phyloP scores from a whole-genome alignment of 2,329 filamentous ascomycete species.

The Ascochyta rabiei region DNA sequence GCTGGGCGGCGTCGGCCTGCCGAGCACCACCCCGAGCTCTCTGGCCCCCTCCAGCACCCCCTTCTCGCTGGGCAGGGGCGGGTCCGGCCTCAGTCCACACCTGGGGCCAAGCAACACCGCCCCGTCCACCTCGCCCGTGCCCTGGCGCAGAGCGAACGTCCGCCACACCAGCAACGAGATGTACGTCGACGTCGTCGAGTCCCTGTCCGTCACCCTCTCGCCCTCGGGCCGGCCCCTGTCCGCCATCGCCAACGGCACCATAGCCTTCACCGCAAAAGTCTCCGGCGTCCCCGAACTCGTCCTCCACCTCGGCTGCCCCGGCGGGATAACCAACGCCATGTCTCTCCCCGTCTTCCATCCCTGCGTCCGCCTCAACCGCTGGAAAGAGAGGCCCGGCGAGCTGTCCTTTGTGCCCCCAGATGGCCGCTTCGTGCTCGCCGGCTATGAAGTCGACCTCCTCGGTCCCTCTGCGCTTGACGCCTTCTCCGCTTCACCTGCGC shows the following conservation, averaged over 20 bases:
- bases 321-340: slow-evolving; percentile 73
- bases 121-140: slow-evolving; percentile 63
- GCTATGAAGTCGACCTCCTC: slow-evolving; percentile 91
- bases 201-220: slow-evolving; percentile 82
- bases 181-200: slow-evolving; percentile 95
- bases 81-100: slow-evolving; percentile 30
- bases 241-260: slow-evolving; percentile 87
- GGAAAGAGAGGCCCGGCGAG: slow-evolving; percentile 87
- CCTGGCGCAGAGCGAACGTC: slow-evolving; percentile 91
- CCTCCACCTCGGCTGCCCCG: slow-evolving; percentile 75
- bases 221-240: slow-evolving; percentile 87
- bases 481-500: slow-evolving; percentile 33
- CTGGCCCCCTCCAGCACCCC: slow-evolving; percentile 34
- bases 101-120: slow-evolving; percentile 30
- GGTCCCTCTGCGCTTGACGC: slow-evolving; percentile 64
- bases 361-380: slow-evolving; percentile 86
- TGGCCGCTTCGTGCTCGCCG: slow-evolving; percentile 88
- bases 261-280: slow-evolving; percentile 93
- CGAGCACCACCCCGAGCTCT: slow-evolving; percentile 54
- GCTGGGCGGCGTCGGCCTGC: slow-evolving; percentile 83
- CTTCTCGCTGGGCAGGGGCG: slow-evolving; percentile 37
- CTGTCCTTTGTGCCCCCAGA: slow-evolving; percentile 97
- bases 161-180: slow-evolving; percentile 96
- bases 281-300: slow-evolving; percentile 93
- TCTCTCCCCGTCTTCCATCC: slow-evolving; percentile 95